Conservation (phyloP, 257 asterid species). For the Scutellaria galericulata region DNA sequence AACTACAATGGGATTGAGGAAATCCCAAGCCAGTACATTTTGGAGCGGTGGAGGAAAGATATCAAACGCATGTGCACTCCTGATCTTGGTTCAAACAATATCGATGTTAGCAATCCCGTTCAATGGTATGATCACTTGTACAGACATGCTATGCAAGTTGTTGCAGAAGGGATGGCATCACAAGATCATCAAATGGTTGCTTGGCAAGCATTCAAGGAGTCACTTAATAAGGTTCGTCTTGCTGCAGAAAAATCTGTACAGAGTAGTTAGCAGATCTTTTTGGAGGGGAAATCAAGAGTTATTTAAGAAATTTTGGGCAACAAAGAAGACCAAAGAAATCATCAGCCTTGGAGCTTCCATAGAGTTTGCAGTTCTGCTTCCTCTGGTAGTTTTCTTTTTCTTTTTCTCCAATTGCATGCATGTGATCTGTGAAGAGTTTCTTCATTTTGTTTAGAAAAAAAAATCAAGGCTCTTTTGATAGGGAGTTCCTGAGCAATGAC, state of each 20-base stretch:
- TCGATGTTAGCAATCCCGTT: slow-evolving; percentile 54
- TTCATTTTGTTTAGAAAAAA: too few relatives aligned
- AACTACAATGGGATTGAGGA: slow-evolving; percentile 47
- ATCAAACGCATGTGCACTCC: slow-evolving; percentile 42
- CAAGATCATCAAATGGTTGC: slow-evolving; percentile 55
- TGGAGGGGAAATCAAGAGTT: too few relatives aligned
- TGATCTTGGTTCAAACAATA: slow-evolving; percentile 47
- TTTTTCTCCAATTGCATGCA: too few relatives aligned
- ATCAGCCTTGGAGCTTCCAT: too few relatives aligned
- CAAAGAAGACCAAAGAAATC: too few relatives aligned
- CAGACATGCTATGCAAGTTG: slow-evolving; percentile 59
- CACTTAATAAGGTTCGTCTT: slow-evolving; percentile 55
- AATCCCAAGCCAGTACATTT: slow-evolving; percentile 47
- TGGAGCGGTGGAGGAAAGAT: slow-evolving; percentile 69
- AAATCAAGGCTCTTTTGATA: too few relatives aligned
- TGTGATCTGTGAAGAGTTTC: too few relatives aligned
- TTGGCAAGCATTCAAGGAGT: slow-evolving; percentile 56
- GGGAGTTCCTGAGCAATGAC: too few relatives aligned
- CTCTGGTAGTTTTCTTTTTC: too few relatives aligned
- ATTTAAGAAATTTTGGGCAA: too few relatives aligned
- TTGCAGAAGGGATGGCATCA: slow-evolving; percentile 55
- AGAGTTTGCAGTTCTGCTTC: too few relatives aligned
- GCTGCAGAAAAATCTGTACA: slow-evolving; percentile 43
- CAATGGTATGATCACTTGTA: slow-evolving; percentile 58
- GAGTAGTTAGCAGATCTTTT: neutral